These are phyloP conservation scores for Pleurotus platypus DNA, from an alignment of 768 basidiomycete species.

Conservation along the genomic window DNA sequence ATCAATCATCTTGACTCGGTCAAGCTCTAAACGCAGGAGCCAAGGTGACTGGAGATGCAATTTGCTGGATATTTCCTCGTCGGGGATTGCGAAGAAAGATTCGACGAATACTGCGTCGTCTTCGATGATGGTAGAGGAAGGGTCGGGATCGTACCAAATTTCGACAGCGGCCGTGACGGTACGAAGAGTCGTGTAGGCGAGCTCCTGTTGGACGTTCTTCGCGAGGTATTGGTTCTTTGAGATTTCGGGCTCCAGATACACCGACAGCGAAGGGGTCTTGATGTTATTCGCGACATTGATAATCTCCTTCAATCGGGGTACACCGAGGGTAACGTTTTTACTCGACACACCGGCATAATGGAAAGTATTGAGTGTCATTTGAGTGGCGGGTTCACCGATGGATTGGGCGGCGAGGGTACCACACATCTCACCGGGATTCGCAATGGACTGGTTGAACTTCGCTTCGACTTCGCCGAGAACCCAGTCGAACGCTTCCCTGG, in stretches of 20 bases:
- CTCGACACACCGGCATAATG: constrained; percentile 99
- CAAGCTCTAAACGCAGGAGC: constrained; percentile 94
- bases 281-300: constrained; percentile 99
- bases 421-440: constrained; percentile 98
- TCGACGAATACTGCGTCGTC: constrained; percentile 96
- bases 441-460: constrained; percentile 91
- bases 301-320: constrained; percentile 97
- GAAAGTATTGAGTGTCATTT: constrained; percentile 99
- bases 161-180: constrained; percentile 95
- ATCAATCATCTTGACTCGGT: constrained; percentile 97
- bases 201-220: constrained; percentile 88
- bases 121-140: constrained; percentile 89
- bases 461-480: constrained; percentile 93
- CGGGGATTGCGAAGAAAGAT: constrained; percentile 99
- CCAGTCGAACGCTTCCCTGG: constrained; percentile 96
- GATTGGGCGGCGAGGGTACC: constrained; percentile 97
- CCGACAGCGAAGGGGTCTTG: constrained; percentile 95
- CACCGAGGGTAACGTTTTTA: constrained; percentile 99
- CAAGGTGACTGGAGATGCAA: constrained; percentile 92
- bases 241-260: constrained; percentile 77
- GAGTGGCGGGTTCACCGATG: constrained; percentile 98
- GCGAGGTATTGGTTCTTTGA: constrained; percentile 59
- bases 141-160: constrained; percentile 97
- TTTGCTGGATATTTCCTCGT: constrained; percentile 91
- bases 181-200: constrained; percentile 89